Base-by-base conservation (phyloP, 2,329 filamentous ascomycete genomes). In the Phyllosticta citriasiana region DNA sequence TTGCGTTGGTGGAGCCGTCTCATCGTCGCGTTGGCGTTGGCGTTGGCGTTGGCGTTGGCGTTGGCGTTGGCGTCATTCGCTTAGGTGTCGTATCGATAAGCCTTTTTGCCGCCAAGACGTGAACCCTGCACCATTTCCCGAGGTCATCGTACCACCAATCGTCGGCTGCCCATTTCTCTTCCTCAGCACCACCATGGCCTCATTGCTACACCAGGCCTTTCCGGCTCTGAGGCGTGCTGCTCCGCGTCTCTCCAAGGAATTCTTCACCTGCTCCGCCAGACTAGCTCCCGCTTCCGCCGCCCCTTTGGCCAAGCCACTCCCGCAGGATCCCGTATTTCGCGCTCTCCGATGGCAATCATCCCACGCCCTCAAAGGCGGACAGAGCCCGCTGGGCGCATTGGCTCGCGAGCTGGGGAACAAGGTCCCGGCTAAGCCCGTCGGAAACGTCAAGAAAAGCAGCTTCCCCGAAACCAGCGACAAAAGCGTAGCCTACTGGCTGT, bases 401-500 rank as follows among this genome's bases (percentile, higher is more conserved):
- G 55, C 52, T 33, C 16, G 52, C 25, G 24, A 53, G 8, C 52
- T 63, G 30, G 62, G 5, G 10, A 6, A 16, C 30, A 66, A 35
- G 57, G 27, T 56, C 2, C 50, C 16, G 2, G 19, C 22, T 25
- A 58, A 55, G 51, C 2, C 55, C 5, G 26, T 53, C 12, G 7
- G 4, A 2, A 25, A 25, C 25, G 50, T n/a, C 22, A 53, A 50
- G 59, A 57, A 53, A 12, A 69, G 71, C 64, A 72, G 70, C 67
- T 84, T 82, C 67, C 82, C 83, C 19, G 74, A 88, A 67, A 83
- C 83, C 9, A 91, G 83, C 66, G 84, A 86, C 62, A 94, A 89
- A 75, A 78, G 79, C 9, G 92, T 96, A 53, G 94, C 87, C 63
- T 93, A 93, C 78, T 99, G 92, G 92, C 83, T 99, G 54, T 78